These are phyloP conservation scores for Epichloe scottii DNA, from an alignment of 2,329 filamentous ascomycete genomes.

Conservation along the genomic window DNA sequence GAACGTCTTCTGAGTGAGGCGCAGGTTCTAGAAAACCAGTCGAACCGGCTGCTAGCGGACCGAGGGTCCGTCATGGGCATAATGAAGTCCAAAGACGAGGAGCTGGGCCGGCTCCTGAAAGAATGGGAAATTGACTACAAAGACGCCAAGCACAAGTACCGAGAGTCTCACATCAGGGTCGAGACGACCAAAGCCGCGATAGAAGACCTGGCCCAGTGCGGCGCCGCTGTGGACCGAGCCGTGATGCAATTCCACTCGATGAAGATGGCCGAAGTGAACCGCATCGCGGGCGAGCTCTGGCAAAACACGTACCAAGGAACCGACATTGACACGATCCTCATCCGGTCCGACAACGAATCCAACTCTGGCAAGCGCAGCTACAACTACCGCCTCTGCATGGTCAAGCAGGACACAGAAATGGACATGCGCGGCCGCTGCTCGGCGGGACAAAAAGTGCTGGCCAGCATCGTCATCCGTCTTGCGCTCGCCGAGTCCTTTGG, in stretches of 20 bases:
- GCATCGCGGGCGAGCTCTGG: slow-evolving; percentile 93
- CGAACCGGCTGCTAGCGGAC: slow-evolving; percentile 59
- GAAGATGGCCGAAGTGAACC: slow-evolving; percentile 98
- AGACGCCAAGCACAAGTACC: slow-evolving; percentile 67
- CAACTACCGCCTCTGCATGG: slow-evolving; percentile 97
- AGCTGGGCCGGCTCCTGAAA: slow-evolving; percentile 56
- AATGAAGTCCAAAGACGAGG: slow-evolving; percentile 74
- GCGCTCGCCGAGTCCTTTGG: slow-evolving; percentile 95
- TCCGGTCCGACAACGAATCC: slow-evolving; percentile 79
- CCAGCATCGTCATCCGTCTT: slow-evolving; percentile 92
- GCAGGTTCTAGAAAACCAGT: slow-evolving; percentile 50
- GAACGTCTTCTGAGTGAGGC: slow-evolving; percentile 61
- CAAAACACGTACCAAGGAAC: slow-evolving; percentile 92
- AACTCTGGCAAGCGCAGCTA: slow-evolving; percentile 65
- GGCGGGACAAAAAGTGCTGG: slow-evolving; percentile 91
- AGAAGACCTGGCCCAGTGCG: slow-evolving; percentile 76
- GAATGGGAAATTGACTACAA: slow-evolving; percentile 85
- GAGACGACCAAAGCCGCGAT: slow-evolving; percentile 87
- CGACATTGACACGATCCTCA: slow-evolving; percentile 92
- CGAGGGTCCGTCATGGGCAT: slow-evolving; percentile 62
- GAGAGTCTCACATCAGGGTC: slow-evolving; percentile 78
- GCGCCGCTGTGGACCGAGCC: slow-evolving; percentile 77
- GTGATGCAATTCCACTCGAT: slow-evolving; percentile 94
- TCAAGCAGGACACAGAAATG: slow-evolving; percentile 95
- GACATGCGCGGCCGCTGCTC: slow-evolving; percentile 98